Evolutionary conservation across 1,284 basidiomycete species (phyloP), one percentile per base, ranked within the genome.

Genomic region (Naganishia liquefaciens): DNA sequence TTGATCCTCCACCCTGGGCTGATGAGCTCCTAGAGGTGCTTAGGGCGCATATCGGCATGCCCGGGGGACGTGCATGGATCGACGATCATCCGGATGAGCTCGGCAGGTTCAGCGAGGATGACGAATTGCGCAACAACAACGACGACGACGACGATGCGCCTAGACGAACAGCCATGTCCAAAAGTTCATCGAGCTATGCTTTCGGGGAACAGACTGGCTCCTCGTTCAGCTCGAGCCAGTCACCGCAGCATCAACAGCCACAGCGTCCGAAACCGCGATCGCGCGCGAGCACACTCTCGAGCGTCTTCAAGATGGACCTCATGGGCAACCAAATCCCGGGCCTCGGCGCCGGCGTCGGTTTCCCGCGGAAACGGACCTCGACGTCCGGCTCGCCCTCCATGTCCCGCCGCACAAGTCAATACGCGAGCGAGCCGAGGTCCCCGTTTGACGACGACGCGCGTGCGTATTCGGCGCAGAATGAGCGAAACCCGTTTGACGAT

Each of bases 1-100:
- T 95, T 50, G 83, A 87, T 21, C 84, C 86, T 2, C 93, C 92
- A 0, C 80, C 84, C 2, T 96, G 91, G 89, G 87, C 92, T 0
- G 77, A 82, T 46, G 75, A 82, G 2, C 83, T 97, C 42, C 86
- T 90, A 67, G 83, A 84, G 64, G 87, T 87, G 1, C 81, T 97
- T 25, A 86, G 91, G 64, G 76, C 83, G 17, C 87, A 86, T 70
- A 90, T 89, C 3, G 85, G 87, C 23, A 75, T 88, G 71, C 88
- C 89, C 0, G 87, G 86, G 9, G 82, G 81, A 52, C 82, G 85
- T 40, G 79, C 80, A 53, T 93, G 90, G 90, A 77, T 89, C 3
- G 75, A 86, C 37, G 87, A 89, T 44, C 47, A 60, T 40, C 57
- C 43, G 21, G 43, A 58, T 37, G 60, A 58, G 46, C 39, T 54